Conservation (phyloP, 192 early-diverging fungal genomes). For the Coemansia sp. region DNA sequence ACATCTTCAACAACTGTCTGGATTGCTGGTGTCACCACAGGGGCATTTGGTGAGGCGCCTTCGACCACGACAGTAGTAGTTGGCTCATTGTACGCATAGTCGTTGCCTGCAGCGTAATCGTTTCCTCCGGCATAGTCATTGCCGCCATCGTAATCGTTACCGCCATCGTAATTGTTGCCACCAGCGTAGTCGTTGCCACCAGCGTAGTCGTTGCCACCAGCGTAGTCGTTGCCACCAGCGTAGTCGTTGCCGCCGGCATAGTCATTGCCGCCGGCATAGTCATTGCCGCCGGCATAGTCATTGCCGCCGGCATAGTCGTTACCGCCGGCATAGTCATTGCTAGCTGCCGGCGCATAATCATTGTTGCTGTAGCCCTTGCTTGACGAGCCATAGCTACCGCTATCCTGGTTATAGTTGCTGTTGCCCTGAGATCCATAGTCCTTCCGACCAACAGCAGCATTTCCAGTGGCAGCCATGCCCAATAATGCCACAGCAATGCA, state of each 20-base stretch:
- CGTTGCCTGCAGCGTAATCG: too few relatives aligned
- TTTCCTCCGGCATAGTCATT: not conserved
- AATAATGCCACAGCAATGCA: conserved; percentile 22
- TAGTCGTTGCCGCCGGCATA: conserved; percentile 6
- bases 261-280: conserved; percentile 5
- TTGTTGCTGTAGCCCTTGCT: conserved; percentile 7
- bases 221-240: conserved; percentile 1
- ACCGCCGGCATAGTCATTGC: conserved; percentile 2
- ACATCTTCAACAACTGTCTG: conserved; percentile 42
- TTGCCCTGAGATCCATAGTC: conserved; percentile 2
- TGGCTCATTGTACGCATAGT: conserved; percentile 11
- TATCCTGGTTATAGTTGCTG: not conserved
- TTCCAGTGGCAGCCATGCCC: conserved; percentile 20
- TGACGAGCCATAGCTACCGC: conserved; percentile 4
- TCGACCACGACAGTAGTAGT: conserved; percentile 30
- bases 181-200: conserved; percentile 8
- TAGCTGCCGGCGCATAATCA: conserved; percentile 3
- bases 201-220: conserved; percentile 3
- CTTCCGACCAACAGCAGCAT: not conserved
- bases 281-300: not conserved
- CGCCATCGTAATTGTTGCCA: not conserved
- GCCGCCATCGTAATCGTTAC: not conserved
- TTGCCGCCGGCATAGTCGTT: conserved; percentile 3
- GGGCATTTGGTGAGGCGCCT: conserved; percentile 21
- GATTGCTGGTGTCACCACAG: conserved; percentile 10